Base-by-base conservation (phyloP, 2,329 filamentous ascomycete genomes). In the Aspergillus caelatus region DNA sequence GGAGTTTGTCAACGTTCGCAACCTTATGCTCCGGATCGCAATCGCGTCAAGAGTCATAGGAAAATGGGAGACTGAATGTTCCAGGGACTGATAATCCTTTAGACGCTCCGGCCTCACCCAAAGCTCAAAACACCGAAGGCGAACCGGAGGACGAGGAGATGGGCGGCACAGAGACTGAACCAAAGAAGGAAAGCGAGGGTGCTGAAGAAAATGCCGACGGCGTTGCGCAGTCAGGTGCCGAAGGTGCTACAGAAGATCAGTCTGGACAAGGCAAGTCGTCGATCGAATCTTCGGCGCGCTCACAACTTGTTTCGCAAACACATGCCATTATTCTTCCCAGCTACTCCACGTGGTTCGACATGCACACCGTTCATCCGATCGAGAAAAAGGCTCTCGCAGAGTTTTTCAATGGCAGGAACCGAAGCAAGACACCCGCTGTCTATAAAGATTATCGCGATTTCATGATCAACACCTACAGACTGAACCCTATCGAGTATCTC, bases 401-500 rank as follows among this genome's bases (percentile, higher is more conserved):
- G 78, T 99, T 98, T 81, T 99, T 99, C 87, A 99, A 99, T 82
- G 94, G 89, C 78, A 89, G 95, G 64, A 99, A 99, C 80, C 91
- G 95, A 73, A 98, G 95, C 88, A 99, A 99, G 82, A 99, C 95
- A 0, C 91, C 93, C 1, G 90, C 93, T 56, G 92, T 98, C 26
- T 99, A 99, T 84, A 98, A 98, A 80, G 95, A 99, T 76, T 99
- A 99, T 80, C 90, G 95, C 71, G 95, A 99, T 76, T 99, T 99
- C 76, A 99, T 99, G 95, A 93, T 99, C 82, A 99, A 99, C 82
- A 98, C 95, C 16, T 99, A 99, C 80, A 90, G 95, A 43, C 83
- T 99, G 62, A 99, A 98, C 76, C 95, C 95, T 6, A 87, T 93
- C 60, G 95, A 99, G 78, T 99, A 99, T 75, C 85, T 99, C 61